Evolutionary conservation across 371 early-diverging fungal genomes (phyloP).

Genomic region (Cokeromyces recurvatus): DNA sequence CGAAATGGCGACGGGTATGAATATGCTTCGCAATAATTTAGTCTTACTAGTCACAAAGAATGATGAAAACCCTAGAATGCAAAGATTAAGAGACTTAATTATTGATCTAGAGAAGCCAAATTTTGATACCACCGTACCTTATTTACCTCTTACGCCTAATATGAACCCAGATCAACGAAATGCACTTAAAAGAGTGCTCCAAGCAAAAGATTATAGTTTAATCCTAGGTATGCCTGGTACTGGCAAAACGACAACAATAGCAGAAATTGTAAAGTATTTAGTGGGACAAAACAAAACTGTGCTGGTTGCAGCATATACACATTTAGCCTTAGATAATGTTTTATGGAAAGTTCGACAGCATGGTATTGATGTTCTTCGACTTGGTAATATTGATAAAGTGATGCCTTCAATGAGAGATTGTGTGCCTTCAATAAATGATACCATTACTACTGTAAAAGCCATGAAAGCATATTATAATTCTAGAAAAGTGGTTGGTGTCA

Average conservation of each 20-base stretch:
- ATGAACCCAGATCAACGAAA: constrained; percentile 68
- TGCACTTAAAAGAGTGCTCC: constrained; percentile 56
- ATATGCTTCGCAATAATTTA: constrained; percentile 69
- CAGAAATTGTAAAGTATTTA: constrained; percentile 74
- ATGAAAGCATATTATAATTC: constrained; percentile 55
- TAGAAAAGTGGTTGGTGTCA: constrained; percentile 79
- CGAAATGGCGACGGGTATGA: constrained; percentile 65
- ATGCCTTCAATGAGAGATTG: constrained; percentile 39
- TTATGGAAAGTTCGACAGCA: constrained; percentile 69
- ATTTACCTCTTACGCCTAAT: constrained; percentile 2
- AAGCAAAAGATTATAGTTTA: constrained; percentile 85
- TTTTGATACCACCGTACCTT: constrained; percentile 22
- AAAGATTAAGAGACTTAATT: constrained; percentile 55
- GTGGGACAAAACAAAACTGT: constrained; percentile 72
- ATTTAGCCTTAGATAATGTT: constrained; percentile 95
- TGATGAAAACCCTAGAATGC: constrained; percentile 42
- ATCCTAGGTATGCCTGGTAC: constrained; percentile 99
- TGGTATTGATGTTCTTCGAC: constrained; percentile 61
- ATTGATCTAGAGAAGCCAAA: constrained; percentile 75
- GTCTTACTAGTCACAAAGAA: constrained; percentile 58
- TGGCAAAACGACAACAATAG: constrained; percentile 95
- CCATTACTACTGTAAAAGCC: constrained; percentile 48
- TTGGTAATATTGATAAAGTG: constrained; percentile 73
- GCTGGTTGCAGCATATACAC: constrained; percentile 93
- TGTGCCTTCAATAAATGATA: constrained; percentile 42